phyloP scores from a whole-genome alignment of 2,329 filamentous ascomycete genomes.

The Xylariaceae sp. region DNA sequence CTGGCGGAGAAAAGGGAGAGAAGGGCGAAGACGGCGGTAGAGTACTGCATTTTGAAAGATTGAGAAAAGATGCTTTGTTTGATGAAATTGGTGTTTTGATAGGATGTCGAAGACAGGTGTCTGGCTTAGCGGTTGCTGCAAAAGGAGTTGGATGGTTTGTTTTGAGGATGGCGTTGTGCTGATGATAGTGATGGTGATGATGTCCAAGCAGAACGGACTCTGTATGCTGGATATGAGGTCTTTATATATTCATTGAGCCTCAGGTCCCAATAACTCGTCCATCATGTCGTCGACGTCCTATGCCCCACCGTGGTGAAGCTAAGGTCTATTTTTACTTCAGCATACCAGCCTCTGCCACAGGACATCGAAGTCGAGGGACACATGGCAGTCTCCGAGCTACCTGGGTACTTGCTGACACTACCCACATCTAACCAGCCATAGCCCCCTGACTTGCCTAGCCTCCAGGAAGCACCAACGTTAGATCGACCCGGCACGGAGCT shows the following conservation, averaged over 20 bases:
- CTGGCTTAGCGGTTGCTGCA: background rate
- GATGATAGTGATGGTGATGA: conserved; percentile 3
- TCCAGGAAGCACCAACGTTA: too few species aligned
- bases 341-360: too few species aligned
- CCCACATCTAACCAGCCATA: too few species aligned
- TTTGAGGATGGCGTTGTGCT: too few species aligned
- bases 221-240: background rate
- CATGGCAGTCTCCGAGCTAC: too few species aligned
- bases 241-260: conserved; percentile 10
- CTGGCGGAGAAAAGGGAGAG: conserved; percentile 22
- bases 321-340: conserved; percentile 11
- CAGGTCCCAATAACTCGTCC: conserved; percentile 1
- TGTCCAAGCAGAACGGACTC: background rate
- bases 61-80: too few species aligned
- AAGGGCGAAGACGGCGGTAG: conserved; percentile 16
- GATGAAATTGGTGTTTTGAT: background rate
- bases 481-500: too few species aligned
- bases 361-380: too few species aligned
- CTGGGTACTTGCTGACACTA: too few species aligned
- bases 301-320: background rate
- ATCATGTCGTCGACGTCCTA: conserved; percentile 1
- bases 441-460: too few species aligned
- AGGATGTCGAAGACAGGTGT: conserved; percentile 1
- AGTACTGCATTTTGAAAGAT: conserved; percentile 23
- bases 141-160: background rate